Evolutionary conservation across 129 eudicot genomes (phyloP), one percentile per base, ranked within the genome.

Genomic region (Glebionis coronaria): DNA sequence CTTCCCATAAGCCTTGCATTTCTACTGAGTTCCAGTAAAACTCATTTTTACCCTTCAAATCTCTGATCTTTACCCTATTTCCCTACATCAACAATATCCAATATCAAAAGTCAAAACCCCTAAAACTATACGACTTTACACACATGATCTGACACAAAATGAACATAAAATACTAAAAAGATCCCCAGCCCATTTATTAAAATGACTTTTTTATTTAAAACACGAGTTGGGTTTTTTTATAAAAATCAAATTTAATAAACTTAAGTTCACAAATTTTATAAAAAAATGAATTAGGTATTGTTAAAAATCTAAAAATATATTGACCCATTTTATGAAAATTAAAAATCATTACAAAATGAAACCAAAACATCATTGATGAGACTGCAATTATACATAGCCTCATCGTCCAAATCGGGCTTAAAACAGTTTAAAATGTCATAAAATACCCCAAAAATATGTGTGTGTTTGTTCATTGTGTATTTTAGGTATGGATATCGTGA

Each of bases 1-100:
- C 83, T 91, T 91, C 75, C 87, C 95, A 73, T 95, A 91, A 13
- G 87, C 95, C 93, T 91, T 91, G 87, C 97, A 91, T 77, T 87
- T 91, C 75, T 91, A 86, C 66, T 91, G 95, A 44, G 97, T 91
- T 55, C 97, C 97, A 65, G 61, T 82, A 72, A 87, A 90, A 71
- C 87, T 82, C 97, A 91, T 86, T 49, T 69, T 56, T 44, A 44
- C 77, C 51, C 72, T 75, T 68, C 76, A 63, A 86, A 83, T 82
- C n/a, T n/a, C 95, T 83, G 91, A 72, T 68, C 80, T 73, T n/a
- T 28, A 53, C 67, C 68, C 57, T 56, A 44, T 63, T 15, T 38
- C 54, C n/a, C 59, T n/a, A n/a, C n/a, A 62, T 40, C 68, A 52
- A 68, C 50, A 63, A 59, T 9, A 60, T 63, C 76, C 67, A 68